Conservation (phyloP, 2,329 filamentous ascomycete genomes). For the Pestalotiopsis sp. region DNA sequence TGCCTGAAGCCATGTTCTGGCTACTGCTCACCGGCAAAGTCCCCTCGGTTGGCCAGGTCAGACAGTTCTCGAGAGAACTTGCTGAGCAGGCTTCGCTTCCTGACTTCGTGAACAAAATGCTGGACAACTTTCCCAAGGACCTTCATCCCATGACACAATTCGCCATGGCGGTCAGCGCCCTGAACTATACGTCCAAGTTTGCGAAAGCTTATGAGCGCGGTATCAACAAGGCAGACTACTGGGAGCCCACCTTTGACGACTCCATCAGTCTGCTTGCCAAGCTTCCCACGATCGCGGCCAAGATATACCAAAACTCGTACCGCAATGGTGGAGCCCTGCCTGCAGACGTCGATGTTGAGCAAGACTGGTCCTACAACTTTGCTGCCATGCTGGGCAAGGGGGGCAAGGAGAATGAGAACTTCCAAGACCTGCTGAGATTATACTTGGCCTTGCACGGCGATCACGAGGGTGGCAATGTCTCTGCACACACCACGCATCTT, state of each 20-base stretch:
- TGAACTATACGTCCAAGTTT: slow-evolving; percentile 93
- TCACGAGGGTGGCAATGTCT: slow-evolving; percentile 98
- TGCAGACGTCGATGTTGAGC: slow-evolving; percentile 74
- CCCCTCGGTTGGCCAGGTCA: slow-evolving; percentile 80
- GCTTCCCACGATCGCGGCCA: slow-evolving; percentile 93
- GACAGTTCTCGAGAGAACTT: slow-evolving; percentile 80
- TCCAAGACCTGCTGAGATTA: slow-evolving; percentile 91
- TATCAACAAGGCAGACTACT: slow-evolving; percentile 94
- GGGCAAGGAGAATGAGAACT: slow-evolving; percentile 84
- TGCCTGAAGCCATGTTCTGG: slow-evolving; percentile 99
- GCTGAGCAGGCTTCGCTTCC: slow-evolving; percentile 86
- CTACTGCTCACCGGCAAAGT: slow-evolving; percentile 92
- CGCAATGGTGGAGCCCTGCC: slow-evolving; percentile 73
- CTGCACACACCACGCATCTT: slow-evolving; percentile 90
- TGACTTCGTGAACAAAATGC: slow-evolving; percentile 80
- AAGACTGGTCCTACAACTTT: slow-evolving; percentile 99
- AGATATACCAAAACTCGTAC: slow-evolving; percentile 95
- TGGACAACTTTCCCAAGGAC: slow-evolving; percentile 85
- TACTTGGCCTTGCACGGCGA: slow-evolving; percentile 97
- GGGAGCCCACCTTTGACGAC: slow-evolving; percentile 98
- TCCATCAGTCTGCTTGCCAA: slow-evolving; percentile 92
- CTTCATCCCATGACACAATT: slow-evolving; percentile 99
- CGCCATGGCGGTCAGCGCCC: slow-evolving; percentile 89
- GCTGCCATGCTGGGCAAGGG: slow-evolving; percentile 93
- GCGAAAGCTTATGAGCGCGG: slow-evolving; percentile 91